Conservation (phyloP, 2,329 filamentous ascomycete genomes). For the Chaetothyriales sp. region DNA sequence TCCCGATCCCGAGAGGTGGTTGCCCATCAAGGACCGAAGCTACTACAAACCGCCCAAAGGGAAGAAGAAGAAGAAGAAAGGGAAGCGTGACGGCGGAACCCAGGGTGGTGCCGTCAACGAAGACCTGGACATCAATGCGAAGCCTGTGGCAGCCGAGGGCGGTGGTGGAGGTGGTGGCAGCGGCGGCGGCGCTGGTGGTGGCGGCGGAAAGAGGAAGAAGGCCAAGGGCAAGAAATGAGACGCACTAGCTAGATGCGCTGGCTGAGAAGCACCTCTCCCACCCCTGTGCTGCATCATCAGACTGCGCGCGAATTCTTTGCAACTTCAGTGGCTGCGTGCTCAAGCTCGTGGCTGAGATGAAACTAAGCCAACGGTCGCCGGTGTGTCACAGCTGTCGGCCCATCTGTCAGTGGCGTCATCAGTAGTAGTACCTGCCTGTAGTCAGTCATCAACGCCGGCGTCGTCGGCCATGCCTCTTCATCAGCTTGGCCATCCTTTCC, state of each 20-base stretch:
- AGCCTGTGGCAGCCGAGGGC: constrained; percentile 25
- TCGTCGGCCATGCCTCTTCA: no score
- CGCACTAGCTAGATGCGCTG: background rate
- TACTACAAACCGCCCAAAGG: constrained; percentile 73
- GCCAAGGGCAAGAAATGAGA: constrained; percentile 24
- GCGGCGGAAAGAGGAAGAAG: constrained; percentile 35
- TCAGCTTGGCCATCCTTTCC: background rate
- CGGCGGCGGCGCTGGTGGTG: no score
- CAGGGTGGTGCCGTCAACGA: constrained; percentile 75
- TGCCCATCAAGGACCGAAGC: constrained; percentile 78
- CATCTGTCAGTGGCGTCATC: background rate
- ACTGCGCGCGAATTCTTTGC: no score
- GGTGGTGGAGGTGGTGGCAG: constrained; percentile 24
- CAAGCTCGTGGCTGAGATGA: background rate
- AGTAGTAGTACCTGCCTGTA: background rate
- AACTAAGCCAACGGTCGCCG: background rate
- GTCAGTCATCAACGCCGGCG: background rate
- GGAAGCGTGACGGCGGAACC: constrained; percentile 53
- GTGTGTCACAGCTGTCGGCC: background rate
- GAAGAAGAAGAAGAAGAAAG: constrained; percentile 82
- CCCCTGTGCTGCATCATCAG: background rate
- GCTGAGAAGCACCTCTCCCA: no score
- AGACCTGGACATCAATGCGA: constrained; percentile 41
- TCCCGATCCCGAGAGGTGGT: constrained; percentile 81
- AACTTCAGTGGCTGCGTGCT: background rate